Evolutionary conservation across 1,284 basidiomycete species (phyloP).

Genomic region (Pisolithus thermaeus): DNA sequence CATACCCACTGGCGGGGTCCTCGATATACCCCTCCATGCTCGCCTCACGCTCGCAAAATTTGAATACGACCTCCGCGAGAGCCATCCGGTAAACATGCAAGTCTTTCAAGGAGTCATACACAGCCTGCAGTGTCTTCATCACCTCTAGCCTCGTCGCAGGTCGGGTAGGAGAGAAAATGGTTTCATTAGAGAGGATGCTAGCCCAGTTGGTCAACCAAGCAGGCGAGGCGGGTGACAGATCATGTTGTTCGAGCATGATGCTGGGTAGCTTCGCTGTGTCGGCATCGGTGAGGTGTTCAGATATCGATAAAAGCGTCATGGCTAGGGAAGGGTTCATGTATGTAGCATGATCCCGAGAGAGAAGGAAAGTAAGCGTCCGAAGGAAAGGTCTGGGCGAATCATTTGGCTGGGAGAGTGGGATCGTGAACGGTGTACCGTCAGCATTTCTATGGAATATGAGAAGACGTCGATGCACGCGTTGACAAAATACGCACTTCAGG

Average conservation of each 20-base stretch:
- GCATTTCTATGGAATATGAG: constrained; percentile 36
- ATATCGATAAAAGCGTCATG: constrained; percentile 53
- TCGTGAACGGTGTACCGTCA: constrained; percentile 46
- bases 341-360: constrained; percentile 53
- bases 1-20: constrained; percentile 29
- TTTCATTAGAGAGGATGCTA: constrained; percentile 45
- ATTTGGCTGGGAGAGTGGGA: constrained; percentile 47
- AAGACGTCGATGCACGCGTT: not conserved
- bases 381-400: constrained; percentile 54
- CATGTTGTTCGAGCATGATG: constrained; percentile 58
- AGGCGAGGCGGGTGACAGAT: constrained; percentile 61
- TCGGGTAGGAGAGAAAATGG: constrained; percentile 40
- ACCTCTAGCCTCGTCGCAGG: constrained; percentile 52
- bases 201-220: constrained; percentile 66
- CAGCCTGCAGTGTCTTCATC: constrained; percentile 48
- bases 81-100: constrained; percentile 59
- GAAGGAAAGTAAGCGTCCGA: constrained; percentile 49
- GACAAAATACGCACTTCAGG: constrained; percentile 41
- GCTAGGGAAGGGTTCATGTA: constrained; percentile 57
- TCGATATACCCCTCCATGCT: constrained; percentile 23
- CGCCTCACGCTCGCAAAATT: constrained; percentile 43
- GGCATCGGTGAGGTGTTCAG: constrained; percentile 55
- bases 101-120: constrained; percentile 62
- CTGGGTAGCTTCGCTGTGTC: constrained; percentile 56
- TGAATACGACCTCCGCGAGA: constrained; percentile 53